These are phyloP conservation scores for Calendula officinalis DNA, from an alignment of 129 eudicot genomes.

Conservation along the genomic window DNA sequence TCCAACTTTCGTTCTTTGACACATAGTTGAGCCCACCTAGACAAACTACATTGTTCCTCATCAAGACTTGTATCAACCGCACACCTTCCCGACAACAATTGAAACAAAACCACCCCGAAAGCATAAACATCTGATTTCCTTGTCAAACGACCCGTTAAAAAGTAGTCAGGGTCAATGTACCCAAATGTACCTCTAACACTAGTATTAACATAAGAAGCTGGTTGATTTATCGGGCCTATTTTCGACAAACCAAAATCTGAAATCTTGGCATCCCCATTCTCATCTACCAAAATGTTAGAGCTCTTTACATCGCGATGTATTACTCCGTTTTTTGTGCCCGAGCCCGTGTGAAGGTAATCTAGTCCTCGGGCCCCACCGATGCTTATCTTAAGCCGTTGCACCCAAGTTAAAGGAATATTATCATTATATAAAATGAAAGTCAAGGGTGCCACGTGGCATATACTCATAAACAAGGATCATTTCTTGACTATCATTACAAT, in stretches of 20 bases:
- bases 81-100: too few species aligned
- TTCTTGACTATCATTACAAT: not conserved
- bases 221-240: constrained; percentile 2
- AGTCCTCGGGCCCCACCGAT: not conserved
- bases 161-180: not conserved
- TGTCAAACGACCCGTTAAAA: not conserved
- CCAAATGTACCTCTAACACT: constrained; percentile 1
- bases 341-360: not conserved
- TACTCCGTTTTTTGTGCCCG: not conserved
- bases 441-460: not conserved
- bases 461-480: constrained; percentile 1
- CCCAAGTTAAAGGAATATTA: not conserved
- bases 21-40: too few species aligned
- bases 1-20: too few species aligned
- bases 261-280: too few species aligned
- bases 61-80: too few species aligned
- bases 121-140: not conserved
- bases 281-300: not conserved
- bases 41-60: too few species aligned
- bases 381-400: not conserved
- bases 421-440: not conserved
- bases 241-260: too few species aligned
- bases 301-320: constrained; percentile 3
- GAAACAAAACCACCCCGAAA: too few species aligned
- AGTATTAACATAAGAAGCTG: not conserved